These are phyloP conservation scores for Tetragonia tetragonoides DNA, from an alignment of 148 eudicot species.

Conservation along the genomic window DNA sequence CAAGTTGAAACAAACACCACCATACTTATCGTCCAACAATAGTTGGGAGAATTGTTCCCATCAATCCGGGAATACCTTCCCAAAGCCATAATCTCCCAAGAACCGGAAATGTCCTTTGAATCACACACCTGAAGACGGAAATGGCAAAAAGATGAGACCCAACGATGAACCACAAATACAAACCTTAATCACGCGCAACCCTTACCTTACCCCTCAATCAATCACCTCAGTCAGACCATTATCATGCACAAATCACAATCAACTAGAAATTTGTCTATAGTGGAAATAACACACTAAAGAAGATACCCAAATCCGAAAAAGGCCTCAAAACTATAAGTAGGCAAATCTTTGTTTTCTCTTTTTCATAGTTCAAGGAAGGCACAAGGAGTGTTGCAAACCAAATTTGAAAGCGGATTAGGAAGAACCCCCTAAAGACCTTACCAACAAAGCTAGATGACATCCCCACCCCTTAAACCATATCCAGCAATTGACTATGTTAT, in stretches of 20 bases:
- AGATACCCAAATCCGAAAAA: background rate
- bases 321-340: background rate
- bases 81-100: constrained; percentile 35
- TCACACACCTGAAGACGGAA: constrained; percentile 5
- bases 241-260: constrained; percentile 8
- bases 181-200: background rate
- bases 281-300: background rate
- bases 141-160: background rate
- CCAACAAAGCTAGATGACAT: too few relatives aligned
- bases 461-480: too few relatives aligned
- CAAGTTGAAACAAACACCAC: constrained; percentile 51
- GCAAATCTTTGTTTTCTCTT: background rate
- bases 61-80: constrained; percentile 58
- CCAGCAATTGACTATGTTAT: too few relatives aligned
- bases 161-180: constrained; percentile 1
- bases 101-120: background rate
- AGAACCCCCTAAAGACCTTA: too few relatives aligned
- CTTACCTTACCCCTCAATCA: background rate
- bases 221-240: background rate
- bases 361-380: background rate
- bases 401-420: too few relatives aligned
- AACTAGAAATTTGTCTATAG: background rate
- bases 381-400: too few relatives aligned
- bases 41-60: constrained; percentile 41
- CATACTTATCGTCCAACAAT: constrained; percentile 35